Base-by-base conservation (phyloP, 2,329 filamentous ascomycete species). In the Pseudogymnoascus sp. region DNA sequence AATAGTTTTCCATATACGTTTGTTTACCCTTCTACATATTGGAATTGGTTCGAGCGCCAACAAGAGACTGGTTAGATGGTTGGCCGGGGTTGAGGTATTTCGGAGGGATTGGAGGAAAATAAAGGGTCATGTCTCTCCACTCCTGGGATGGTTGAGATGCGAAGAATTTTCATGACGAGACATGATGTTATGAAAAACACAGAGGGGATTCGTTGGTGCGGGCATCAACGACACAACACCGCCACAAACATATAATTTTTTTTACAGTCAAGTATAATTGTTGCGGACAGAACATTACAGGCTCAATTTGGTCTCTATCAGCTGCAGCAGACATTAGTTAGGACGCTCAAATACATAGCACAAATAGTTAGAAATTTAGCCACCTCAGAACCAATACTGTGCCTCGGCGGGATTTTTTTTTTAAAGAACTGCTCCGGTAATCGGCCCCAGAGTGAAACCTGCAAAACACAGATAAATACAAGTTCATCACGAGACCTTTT, bases 231-330 rank as follows among this genome's bases (percentile, higher is more conserved):
- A 32, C 47, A 54, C 47, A 54, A 32, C 9, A 20, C 28, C 47
- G 9, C 47, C 47, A 54, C 47, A 54, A 54, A 54, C 47, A 12
- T 30, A 54, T 54, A 54, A 54, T 54, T 32, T 54, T 35, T 37
- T 54, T 54, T 54, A 14, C 18, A 54, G 28, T 54, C 28, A 54
- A 54, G 47, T 16, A 54, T 20, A 54, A 30, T 54, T 54, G 43
- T 25, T 54, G 9, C 25, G 8, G 25, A 54, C 18, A 25, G n/a
- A 54, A 54, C 16, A 9, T 8, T 34, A 14, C 9, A 54, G 16
- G 32, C 28, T 8, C 28, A 8, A 12, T 50, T 30, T 18, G 7
- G 3, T 30, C n/a, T 20, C 28, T 54, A 11, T 32, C 30, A 6
- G n/a, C 16, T 32, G 47, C 47, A 54, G n/a, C n/a, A 18, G 39